Evolutionary conservation across 2,329 filamentous ascomycete genomes (phyloP), one percentile per base, ranked within the genome.

Genomic region (Venturia oleaginea): DNA sequence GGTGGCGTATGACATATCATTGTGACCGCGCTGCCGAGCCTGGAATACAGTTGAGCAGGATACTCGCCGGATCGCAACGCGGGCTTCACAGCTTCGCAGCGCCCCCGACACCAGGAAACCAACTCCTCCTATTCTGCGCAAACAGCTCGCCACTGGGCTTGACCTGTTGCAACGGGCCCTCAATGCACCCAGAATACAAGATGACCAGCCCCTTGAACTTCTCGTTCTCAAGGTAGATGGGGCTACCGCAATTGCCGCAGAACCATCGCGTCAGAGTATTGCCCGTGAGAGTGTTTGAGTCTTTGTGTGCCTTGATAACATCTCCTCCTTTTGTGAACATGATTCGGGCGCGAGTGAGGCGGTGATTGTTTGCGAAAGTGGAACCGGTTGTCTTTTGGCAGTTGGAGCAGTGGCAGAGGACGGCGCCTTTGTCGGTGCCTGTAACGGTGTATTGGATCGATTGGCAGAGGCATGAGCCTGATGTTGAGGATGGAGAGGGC

Each of bases 381-480:
- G 68, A 69, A 11, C 71, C 70, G 32, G 46, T 64, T 30, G 67
- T 64, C 48, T 67, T 64, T n/a, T 68, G 67, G 62, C 70, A 72
- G 40, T 72, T 70, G 63, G 59, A 59, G 66, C 71, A 73, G 59
- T 72, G 71, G 65, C 71, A 72, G 2, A 72, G 67, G 3, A 72
- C 70, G 4, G 70, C 66, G 40, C 69, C 69, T 64, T 72, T 72
- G 61, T 71, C 70, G 40, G 67, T 63, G 40, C 71, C 71, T 2
- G 66, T 69, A 32, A 71, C 59, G 19, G 67, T 67, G 61, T 71
- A 65, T 27, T 63, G 48, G 11, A 73, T 65, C 13, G 66, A 61
- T 48, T 67, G 67, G 67, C 71, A 73, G 57, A 72, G 71, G 67
- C 71, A 73, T 13, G 66, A 66, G 60, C 42, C 60, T 34, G 60